phyloP scores from a whole-genome alignment of 2,329 filamentous ascomycete species.

The Zarea fungicola region DNA sequence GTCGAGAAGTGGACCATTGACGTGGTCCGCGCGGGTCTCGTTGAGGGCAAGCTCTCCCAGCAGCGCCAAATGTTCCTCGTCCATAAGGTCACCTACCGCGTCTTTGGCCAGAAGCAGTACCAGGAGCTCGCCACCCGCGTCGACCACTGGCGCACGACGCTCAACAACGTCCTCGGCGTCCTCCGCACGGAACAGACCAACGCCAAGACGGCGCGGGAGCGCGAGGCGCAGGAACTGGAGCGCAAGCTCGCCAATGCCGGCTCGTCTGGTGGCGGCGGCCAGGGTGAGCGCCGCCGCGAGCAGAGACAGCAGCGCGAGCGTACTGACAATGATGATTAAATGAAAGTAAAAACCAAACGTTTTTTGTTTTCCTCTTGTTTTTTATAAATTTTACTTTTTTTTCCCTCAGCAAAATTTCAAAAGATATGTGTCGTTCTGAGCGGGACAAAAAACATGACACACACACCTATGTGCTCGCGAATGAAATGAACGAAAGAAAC shows the following conservation, averaged over 20 bases:
- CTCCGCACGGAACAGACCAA: constrained; percentile 77
- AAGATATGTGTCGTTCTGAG: too few relatives aligned
- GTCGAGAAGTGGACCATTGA: constrained; percentile 99
- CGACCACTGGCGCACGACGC: constrained; percentile 83
- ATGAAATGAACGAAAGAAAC: too few relatives aligned
- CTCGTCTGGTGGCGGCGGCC: constrained; percentile 20
- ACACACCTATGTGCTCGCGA: too few relatives aligned
- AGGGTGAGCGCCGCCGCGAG: constrained; percentile 29
- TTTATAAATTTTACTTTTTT: not conserved
- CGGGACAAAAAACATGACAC: too few relatives aligned
- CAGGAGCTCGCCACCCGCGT: constrained; percentile 84
- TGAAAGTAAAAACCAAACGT: too few relatives aligned
- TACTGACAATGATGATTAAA: constrained; percentile 54
- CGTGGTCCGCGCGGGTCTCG: constrained; percentile 88
- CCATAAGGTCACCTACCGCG: constrained; percentile 91
- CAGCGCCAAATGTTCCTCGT: constrained; percentile 90
- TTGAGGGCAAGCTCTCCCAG: constrained; percentile 95
- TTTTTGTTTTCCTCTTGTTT: not conserved
- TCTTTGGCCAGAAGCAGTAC: constrained; percentile 98
- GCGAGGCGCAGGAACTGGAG: constrained; percentile 67
- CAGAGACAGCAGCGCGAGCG: constrained; percentile 41
- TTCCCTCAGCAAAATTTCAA: too few relatives aligned
- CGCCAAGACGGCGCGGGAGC: constrained; percentile 71
- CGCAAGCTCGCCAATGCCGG: constrained; percentile 52
- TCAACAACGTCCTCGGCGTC: constrained; percentile 72